Evolutionary conservation across 2,329 filamentous ascomycete genomes (phyloP), one percentile per base, ranked within the genome.

Genomic region (Stagonosporopsis cucurbitacearum): DNA sequence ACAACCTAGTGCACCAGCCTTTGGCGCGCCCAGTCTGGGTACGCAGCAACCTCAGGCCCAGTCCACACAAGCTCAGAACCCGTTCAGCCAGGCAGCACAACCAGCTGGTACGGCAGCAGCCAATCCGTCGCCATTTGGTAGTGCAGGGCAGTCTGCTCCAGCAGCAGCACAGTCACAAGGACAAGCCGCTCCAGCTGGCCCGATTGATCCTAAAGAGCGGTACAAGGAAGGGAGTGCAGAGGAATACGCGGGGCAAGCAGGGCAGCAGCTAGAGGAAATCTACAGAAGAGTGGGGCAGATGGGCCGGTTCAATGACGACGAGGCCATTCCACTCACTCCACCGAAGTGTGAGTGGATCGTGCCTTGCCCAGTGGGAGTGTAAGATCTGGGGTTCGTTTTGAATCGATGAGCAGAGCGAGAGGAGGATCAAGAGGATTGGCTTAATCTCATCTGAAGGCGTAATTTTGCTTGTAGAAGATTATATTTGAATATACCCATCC

Each of bases 331-430:
- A 0, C 82, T 89, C 64, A 78, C 92, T 41, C 91, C 93, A 19
- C 93, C 93, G 0, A 88, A 87, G 75, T 82, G 86, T 58, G 91
- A 94, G 68, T 94, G 87, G 81, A 87, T 86, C 62, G 75, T 63
- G 23, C 43, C 48, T 11, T 6, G 47, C 5, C 28, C 37, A 5
- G 46, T 39, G 1, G 47, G 43, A 56, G 32, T 6, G 13, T 26
- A 15, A 6, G 5, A 6, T 4, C 5, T 19, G 36, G 30, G 13
- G 6, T 32, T 5, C n/a, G 30, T 15, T n/a, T 4, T 32, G 13
- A 1, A n/a, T 15, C 13, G 26, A 40, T 15, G 20, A 8, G 28
- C 42, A 11, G n/a, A 20, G 23, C 17, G 11, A 40, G 37, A 22
- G 6, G 6, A 40, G 20, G 20, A 19, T 12, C 12, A 40, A n/a